Evolutionary conservation across 2,329 filamentous ascomycete species (phyloP).

Genomic region (Lecanicillium sp.): DNA sequence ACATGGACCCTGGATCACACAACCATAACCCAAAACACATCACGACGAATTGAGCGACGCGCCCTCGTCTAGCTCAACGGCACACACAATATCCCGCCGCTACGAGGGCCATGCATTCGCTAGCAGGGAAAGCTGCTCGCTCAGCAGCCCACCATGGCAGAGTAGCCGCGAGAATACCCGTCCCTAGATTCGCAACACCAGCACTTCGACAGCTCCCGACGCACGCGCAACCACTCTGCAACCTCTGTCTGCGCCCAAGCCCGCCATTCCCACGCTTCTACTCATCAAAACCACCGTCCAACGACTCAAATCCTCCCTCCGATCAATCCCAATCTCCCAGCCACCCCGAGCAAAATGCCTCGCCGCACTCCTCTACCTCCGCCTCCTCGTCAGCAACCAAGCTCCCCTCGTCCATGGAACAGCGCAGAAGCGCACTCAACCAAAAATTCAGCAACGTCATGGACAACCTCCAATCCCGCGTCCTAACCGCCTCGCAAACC

Average conservation of each 20-base stretch:
- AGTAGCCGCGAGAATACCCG: not conserved
- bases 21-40: no score
- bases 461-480: slow-evolving; percentile 80
- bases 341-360: not conserved
- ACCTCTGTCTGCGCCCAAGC: not conserved
- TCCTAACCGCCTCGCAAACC: slow-evolving; percentile 76
- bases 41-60: no score
- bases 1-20: no score
- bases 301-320: not conserved
- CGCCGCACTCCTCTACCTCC: not conserved
- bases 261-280: not conserved
- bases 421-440: slow-evolving; percentile 23
- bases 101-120: slow-evolving; percentile 1
- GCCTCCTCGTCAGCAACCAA: slow-evolving; percentile 10
- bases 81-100: no score
- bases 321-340: not conserved
- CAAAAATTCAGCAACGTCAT: slow-evolving; percentile 48
- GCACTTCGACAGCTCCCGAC: not conserved
- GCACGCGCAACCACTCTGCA: not conserved
- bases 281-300: not conserved
- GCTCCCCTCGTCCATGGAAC: slow-evolving; percentile 25
- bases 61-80: no score
- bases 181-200: not conserved
- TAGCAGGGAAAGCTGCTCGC: slow-evolving; percentile 1
- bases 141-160: slow-evolving; percentile 1